Evolutionary conservation across 2,329 filamentous ascomycete species (phyloP).

Genomic region (Colletotrichum sublineola): DNA sequence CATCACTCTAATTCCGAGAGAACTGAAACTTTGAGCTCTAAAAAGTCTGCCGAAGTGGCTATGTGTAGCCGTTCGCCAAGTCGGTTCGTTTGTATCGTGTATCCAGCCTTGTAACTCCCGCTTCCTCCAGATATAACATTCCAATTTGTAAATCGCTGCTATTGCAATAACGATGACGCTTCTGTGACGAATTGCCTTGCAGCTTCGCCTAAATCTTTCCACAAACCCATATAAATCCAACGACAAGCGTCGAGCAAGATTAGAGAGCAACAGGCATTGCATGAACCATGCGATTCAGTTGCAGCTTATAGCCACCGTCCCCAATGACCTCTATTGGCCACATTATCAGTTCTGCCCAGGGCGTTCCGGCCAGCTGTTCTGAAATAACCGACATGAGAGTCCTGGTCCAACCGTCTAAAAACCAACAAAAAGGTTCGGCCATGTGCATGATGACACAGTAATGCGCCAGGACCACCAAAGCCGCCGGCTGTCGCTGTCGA

Average conservation of each 20-base stretch:
- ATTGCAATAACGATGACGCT: neutral
- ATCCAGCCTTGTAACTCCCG: slow-evolving; percentile 11
- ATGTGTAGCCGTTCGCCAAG: neutral
- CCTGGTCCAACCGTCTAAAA: slow-evolving; percentile 38
- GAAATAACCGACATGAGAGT: slow-evolving; percentile 25
- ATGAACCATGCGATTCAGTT: slow-evolving; percentile 23
- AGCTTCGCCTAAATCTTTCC: slow-evolving; percentile 1
- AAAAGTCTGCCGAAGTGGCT: neutral
- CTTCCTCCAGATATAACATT: neutral
- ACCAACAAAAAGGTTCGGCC: slow-evolving; percentile 45
- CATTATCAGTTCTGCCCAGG: slow-evolving; percentile 24
- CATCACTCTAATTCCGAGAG: neutral
- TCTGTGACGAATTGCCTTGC: neutral
- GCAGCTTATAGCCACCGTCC: slow-evolving; percentile 17
- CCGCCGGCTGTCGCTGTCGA: slow-evolving; percentile 42
- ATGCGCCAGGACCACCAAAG: slow-evolving; percentile 44
- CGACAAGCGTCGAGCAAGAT: neutral
- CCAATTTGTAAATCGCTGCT: neutral
- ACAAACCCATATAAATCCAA: neutral
- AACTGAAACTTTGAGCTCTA: slow-evolving; percentile 2
- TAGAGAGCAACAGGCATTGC: slow-evolving; percentile 27
- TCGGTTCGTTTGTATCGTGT: slow-evolving; percentile 7
- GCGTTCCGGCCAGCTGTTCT: slow-evolving; percentile 28
- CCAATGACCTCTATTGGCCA: slow-evolving; percentile 35
- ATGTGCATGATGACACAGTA: slow-evolving; percentile 46